Conservation (phyloP, 2,329 filamentous ascomycete species). For the Lachnellula suecica region DNA sequence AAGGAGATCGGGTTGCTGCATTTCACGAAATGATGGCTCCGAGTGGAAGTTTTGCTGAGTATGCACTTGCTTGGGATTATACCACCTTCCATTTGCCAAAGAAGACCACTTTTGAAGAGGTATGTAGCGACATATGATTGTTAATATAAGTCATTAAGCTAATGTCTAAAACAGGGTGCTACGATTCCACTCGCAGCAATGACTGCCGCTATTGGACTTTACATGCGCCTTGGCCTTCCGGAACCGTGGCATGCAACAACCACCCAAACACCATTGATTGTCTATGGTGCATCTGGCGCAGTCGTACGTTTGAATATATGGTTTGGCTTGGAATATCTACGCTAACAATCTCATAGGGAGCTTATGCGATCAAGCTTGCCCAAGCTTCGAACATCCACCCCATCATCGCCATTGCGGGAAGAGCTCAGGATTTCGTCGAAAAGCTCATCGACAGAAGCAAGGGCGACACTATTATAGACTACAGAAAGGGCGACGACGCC, state of each 20-base stretch:
- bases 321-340: not conserved
- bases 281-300: slow-evolving; percentile 29
- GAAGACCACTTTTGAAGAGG: slow-evolving; percentile 32
- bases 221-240: slow-evolving; percentile 37
- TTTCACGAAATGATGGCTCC: slow-evolving; percentile 51
- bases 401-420: slow-evolving; percentile 56
- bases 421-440: slow-evolving; percentile 46
- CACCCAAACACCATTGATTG: slow-evolving; percentile 21
- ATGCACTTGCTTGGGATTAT: slow-evolving; percentile 53
- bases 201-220: slow-evolving; percentile 42
- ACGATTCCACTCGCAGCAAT: slow-evolving; percentile 44
- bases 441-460: slow-evolving; percentile 46
- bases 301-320: slow-evolving; percentile 19
- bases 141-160: slow-evolving; percentile 18
- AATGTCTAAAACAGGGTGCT: slow-evolving; percentile 44
- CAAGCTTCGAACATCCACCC: slow-evolving; percentile 52
- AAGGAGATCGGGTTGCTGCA: slow-evolving; percentile 47
- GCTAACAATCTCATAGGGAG: slow-evolving; percentile 36
- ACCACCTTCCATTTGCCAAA: slow-evolving; percentile 48
- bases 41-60: slow-evolving; percentile 59
- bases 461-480: slow-evolving; percentile 56
- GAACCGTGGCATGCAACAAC: slow-evolving; percentile 35
- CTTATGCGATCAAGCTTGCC: slow-evolving; percentile 55
- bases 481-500: slow-evolving; percentile 47
- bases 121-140: slow-evolving; percentile 37